Percentiles rank a stretch among this genome's conserved stretches.
Evolutionary conservation across 202 grass and related monocot species (phyloP).

Genomic region (Dendrocalamus latiflorus): DNA sequence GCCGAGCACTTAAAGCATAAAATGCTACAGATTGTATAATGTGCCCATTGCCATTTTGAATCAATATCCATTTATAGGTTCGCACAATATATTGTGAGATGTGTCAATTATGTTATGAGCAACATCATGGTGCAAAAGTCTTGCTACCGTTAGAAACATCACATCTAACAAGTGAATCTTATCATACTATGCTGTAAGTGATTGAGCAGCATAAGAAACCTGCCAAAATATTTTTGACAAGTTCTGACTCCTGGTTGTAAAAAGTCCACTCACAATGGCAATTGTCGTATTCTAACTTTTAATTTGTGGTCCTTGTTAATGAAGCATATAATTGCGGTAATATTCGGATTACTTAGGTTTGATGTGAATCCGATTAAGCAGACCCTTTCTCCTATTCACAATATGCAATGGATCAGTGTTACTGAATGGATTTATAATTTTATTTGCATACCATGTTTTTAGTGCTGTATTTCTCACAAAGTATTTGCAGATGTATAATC

Average conservation of each 20-base stretch:
- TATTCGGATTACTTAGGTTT: neutral
- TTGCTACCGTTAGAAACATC: neutral
- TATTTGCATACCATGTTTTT: neutral
- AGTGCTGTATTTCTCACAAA: neutral
- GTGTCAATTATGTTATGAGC: neutral
- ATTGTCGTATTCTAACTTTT: neutral
- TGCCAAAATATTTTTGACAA: neutral
- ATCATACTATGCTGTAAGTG: neutral
- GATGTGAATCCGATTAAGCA: neutral
- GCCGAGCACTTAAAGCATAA: neutral
- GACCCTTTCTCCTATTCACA: neutral
- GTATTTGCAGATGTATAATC: conserved; percentile 71
- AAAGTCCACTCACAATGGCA: neutral
- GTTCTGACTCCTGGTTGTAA: neutral
- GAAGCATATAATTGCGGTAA: neutral
- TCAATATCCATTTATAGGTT: neutral
- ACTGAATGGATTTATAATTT: neutral
- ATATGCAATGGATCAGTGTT: neutral
- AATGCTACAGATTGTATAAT: neutral
- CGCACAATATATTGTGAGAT: neutral
- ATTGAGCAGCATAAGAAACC: neutral
- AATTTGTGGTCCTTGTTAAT: neutral
- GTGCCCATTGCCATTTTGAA: neutral
- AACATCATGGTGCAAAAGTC: neutral
- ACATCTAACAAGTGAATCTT: neutral